phyloP scores from a whole-genome alignment of 1,284 basidiomycete species.

The Dichomitus squalens region DNA sequence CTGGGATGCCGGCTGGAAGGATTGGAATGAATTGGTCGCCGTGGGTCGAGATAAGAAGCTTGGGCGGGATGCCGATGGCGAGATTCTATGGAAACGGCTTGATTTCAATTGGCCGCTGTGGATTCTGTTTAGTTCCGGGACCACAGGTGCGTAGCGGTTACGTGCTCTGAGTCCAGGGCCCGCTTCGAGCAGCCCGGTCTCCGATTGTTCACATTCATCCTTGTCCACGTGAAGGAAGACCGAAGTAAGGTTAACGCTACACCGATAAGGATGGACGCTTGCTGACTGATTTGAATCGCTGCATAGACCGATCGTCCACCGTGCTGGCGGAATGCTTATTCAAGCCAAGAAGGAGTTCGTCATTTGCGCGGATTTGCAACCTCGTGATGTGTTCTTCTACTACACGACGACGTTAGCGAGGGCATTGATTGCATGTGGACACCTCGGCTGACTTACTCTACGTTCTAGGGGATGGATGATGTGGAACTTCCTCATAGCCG shows the following conservation, averaged over 20 bases:
- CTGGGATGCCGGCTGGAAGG: slow-evolving; percentile 51
- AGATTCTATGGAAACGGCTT: slow-evolving; percentile 60
- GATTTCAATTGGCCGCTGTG: slow-evolving; percentile 84
- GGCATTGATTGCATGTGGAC: not conserved
- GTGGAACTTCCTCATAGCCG: slow-evolving; percentile 82
- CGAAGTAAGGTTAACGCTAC: slow-evolving; percentile 48
- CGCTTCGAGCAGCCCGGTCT: slow-evolving; percentile 8
- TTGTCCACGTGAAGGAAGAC: slow-evolving; percentile 39
- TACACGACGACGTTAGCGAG: slow-evolving; percentile 81
- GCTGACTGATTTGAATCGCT: not conserved
- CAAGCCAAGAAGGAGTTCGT: slow-evolving; percentile 83
- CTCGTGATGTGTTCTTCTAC: slow-evolving; percentile 83
- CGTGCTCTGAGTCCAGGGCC: slow-evolving; percentile 1
- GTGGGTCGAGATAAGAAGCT: slow-evolving; percentile 46
- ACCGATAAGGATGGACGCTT: slow-evolving; percentile 10
- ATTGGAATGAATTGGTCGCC: slow-evolving; percentile 60
- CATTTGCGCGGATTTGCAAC: slow-evolving; percentile 73
- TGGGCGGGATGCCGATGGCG: slow-evolving; percentile 50
- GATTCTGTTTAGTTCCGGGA: slow-evolving; percentile 88
- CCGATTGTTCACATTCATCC: slow-evolving; percentile 2
- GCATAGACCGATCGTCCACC: slow-evolving; percentile 78
- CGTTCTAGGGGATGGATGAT: slow-evolving; percentile 78
- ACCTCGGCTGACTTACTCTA: slow-evolving; percentile 6
- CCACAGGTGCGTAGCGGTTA: slow-evolving; percentile 61
- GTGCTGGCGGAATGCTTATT: slow-evolving; percentile 85